phyloP scores from a whole-genome alignment of 2,329 filamentous ascomycete genomes.

The Colletotrichum agaves region DNA sequence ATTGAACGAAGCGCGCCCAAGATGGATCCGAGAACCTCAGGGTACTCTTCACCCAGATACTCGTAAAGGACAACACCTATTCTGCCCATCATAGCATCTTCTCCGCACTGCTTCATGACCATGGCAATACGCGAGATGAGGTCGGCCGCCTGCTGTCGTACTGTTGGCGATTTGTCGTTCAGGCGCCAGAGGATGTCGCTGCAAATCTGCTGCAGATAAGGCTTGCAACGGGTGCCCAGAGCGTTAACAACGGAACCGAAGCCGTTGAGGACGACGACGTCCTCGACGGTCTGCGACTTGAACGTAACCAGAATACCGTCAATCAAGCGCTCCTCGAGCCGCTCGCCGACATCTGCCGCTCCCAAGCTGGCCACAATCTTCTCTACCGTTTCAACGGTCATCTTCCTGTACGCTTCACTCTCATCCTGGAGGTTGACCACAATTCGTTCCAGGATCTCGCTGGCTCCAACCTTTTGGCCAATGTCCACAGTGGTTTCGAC shows the following conservation, averaged over 20 bases:
- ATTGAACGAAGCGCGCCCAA: conserved; percentile 94
- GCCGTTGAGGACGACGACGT: conserved; percentile 94
- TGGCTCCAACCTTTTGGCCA: conserved; percentile 96
- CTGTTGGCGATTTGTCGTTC: conserved; percentile 97
- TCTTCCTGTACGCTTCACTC: conserved; percentile 97
- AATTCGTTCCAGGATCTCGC: conserved; percentile 92
- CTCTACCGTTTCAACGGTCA: conserved; percentile 98
- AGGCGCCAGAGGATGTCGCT: conserved; percentile 95
- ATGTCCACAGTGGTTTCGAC: conserved; percentile 98
- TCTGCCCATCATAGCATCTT: conserved; percentile 95
- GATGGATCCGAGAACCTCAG: conserved; percentile 96
- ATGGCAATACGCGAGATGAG: conserved; percentile 96
- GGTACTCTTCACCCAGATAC: conserved; percentile 98
- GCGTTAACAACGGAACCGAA: conserved; percentile 98
- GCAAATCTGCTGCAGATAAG: conserved; percentile 96
- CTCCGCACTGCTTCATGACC: conserved; percentile 98
- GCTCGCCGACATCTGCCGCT: conserved; percentile 91
- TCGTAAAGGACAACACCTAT: conserved; percentile 95
- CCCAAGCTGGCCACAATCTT: conserved; percentile 94
- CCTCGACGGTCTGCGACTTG: conserved; percentile 97
- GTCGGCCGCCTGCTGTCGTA: conserved; percentile 96
- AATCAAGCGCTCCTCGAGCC: conserved; percentile 91
- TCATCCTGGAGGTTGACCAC: conserved; percentile 98
- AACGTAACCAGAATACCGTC: conserved; percentile 96
- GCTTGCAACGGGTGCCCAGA: conserved; percentile 91